Base-by-base conservation (phyloP, 1,284 basidiomycete species). In the Coniferiporia weirii region DNA sequence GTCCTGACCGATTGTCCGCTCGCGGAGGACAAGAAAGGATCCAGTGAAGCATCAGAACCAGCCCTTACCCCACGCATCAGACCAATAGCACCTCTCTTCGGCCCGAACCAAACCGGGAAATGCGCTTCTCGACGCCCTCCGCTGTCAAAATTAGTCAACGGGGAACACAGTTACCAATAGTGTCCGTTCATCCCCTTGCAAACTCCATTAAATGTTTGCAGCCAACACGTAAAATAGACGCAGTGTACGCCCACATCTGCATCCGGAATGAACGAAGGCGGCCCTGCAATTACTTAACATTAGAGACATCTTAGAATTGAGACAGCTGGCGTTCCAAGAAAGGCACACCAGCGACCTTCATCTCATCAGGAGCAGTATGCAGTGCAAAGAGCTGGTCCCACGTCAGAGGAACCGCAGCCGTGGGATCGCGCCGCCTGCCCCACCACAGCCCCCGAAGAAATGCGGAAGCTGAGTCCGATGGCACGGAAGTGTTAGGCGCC, bases 1-100 rank as follows among this genome's bases (percentile, higher is more conserved):
- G 54, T 19, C 38, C 35, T 56, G 54, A 49, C 54, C 54, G 45
- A 36, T 36, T 13, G 54, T 56, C 54, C 46, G 54, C 48, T 17
- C n/a, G 20, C 38, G 38, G 15, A 40, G 38, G 12, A 49, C 19
- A 48, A 56, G 32, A 35, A 56, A 10, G 45, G 5, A 27, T 27
- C 27, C 44, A 49, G 35, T n/a, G 45, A n/a, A 44, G 40, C 15
- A 9, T 34, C 53, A 44, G 53, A 54, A 44, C 20, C 43, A 47
- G 13, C 53, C 35, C 53, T 44, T 27, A 5, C 15, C 44, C 5
- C 22, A 32, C 5, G 15, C 27, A 15, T 44, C 32, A 27, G 5
- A 44, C 54, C 34, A 55, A 36, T 48, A 10, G 36, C 15, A 20
- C 4, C 5, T 2, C 15, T 19, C 20, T 22, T 35, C 53, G 53